phyloP scores from a whole-genome alignment of 768 basidiomycete genomes.

The Suillus occidentalis region DNA sequence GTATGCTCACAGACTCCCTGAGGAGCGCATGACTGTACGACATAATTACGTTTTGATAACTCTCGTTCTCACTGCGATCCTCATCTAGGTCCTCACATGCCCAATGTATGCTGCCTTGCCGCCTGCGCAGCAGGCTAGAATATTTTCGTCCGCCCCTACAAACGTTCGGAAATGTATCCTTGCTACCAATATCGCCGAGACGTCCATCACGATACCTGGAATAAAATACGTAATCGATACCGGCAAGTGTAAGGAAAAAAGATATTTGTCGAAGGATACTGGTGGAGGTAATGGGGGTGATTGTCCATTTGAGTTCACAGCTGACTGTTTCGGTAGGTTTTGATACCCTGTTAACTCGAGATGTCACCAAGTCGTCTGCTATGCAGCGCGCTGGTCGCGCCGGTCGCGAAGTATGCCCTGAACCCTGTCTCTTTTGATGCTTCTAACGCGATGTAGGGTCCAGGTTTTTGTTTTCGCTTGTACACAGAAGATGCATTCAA shows the following conservation, averaged over 20 bases:
- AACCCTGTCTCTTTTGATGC: background rate
- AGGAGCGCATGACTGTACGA: conserved; percentile 50
- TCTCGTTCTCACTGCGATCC: conserved; percentile 9
- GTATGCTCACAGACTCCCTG: conserved; percentile 69
- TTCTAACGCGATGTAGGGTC: conserved; percentile 46
- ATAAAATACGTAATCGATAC: conserved; percentile 96
- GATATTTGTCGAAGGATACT: conserved; percentile 65
- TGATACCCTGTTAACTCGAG: conserved; percentile 79
- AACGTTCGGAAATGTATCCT: conserved; percentile 88
- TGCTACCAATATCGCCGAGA: conserved; percentile 98
- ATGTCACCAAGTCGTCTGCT: conserved; percentile 88
- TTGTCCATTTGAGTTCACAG: background rate
- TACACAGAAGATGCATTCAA: conserved; percentile 85
- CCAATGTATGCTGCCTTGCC: conserved; percentile 89
- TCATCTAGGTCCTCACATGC: conserved; percentile 63
- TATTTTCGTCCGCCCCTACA: conserved; percentile 66
- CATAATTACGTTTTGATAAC: background rate
- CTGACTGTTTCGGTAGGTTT: conserved; percentile 56
- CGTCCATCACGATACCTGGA: conserved; percentile 95
- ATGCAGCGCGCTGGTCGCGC: conserved; percentile 95
- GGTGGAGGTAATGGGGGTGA: conserved; percentile 58
- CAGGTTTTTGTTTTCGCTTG: conserved; percentile 86
- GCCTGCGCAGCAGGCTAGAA: conserved; percentile 71
- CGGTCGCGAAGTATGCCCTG: conserved; percentile 74
- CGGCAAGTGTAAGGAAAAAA: conserved; percentile 94